Conservation (phyloP, 208 protist species). For the Wallacemonas sp. region DNA sequence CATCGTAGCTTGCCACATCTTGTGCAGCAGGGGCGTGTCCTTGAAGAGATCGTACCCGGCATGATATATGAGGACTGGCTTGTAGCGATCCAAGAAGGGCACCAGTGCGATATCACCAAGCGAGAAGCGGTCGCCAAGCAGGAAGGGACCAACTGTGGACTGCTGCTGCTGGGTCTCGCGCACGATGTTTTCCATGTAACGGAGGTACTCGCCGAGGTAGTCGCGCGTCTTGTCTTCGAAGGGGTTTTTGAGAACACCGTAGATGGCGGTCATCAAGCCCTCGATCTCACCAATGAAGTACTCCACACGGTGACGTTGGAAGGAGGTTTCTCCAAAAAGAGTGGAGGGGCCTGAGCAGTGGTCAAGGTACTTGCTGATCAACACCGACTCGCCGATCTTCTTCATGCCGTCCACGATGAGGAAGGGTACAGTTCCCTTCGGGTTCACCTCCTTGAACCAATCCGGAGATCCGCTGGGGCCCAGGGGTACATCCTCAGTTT, state of each 20-base stretch:
- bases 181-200: conserved; percentile 9
- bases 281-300: conserved; percentile 14
- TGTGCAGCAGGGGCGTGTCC: conserved; percentile 1
- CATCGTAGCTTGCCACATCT: conserved; percentile 7
- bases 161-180: background rate
- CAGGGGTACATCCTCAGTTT: conserved; percentile 2
- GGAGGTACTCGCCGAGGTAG: conserved; percentile 2
- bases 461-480: background rate
- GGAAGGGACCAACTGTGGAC: conserved; percentile 37
- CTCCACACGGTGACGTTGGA: conserved; percentile 5
- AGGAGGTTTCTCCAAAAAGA: background rate
- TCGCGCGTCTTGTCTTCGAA: conserved; percentile 8
- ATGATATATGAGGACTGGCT: conserved; percentile 5
- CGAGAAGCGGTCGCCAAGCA: conserved; percentile 25
- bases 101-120: conserved; percentile 31
- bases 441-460: conserved; percentile 17
- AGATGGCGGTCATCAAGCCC: conserved; percentile 1
- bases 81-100: conserved; percentile 30
- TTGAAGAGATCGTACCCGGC: conserved; percentile 5
- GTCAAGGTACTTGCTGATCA: conserved; percentile 20
- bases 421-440: conserved; percentile 5
- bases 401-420: conserved; percentile 2
- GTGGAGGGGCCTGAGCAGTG: conserved; percentile 8
- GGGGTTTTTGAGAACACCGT: background rate
- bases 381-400: conserved; percentile 4